A percentile compares a stretch with the other conserved stretches of the same genome.
Conservation (phyloP, 2,329 filamentous ascomycete species). For the Fusarium lyarnte region DNA sequence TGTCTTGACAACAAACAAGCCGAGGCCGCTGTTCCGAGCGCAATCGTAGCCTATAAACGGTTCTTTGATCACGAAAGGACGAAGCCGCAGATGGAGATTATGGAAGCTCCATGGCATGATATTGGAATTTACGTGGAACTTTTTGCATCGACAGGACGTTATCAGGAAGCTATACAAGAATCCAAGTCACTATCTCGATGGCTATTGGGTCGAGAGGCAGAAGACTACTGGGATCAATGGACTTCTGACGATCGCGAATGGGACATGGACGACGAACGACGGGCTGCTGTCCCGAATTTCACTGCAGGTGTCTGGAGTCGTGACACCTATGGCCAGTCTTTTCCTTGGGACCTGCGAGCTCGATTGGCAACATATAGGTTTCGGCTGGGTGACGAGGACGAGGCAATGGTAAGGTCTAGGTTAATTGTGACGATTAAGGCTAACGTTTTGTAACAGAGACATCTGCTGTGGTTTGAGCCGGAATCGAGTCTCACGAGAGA, state of each 20-base stretch:
- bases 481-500: slow-evolving; percentile 58
- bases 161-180: slow-evolving; percentile 72
- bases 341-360: slow-evolving; percentile 84
- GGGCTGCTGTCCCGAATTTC: slow-evolving; percentile 70
- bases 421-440: not conserved
- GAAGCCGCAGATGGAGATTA: slow-evolving; percentile 46
- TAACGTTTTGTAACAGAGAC: slow-evolving; percentile 56
- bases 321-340: slow-evolving; percentile 73
- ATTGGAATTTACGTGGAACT: slow-evolving; percentile 87
- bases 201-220: slow-evolving; percentile 79
- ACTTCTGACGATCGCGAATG: slow-evolving; percentile 87
- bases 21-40: slow-evolving; percentile 50
- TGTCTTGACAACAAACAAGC: slow-evolving; percentile 62
- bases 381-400: slow-evolving; percentile 71
- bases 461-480: slow-evolving; percentile 77
- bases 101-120: slow-evolving; percentile 76
- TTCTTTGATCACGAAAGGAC: slow-evolving; percentile 56
- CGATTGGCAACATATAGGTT: slow-evolving; percentile 88
- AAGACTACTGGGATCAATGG: slow-evolving; percentile 80
- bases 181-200: slow-evolving; percentile 81
- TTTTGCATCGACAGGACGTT: slow-evolving; percentile 71
- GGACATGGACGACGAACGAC: slow-evolving; percentile 78
- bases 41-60: slow-evolving; percentile 59
- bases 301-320: slow-evolving; percentile 60
- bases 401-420: slow-evolving; percentile 73